phyloP scores from a whole-genome alignment of 2,329 filamentous ascomycete genomes.

The Claviceps digitariae region DNA sequence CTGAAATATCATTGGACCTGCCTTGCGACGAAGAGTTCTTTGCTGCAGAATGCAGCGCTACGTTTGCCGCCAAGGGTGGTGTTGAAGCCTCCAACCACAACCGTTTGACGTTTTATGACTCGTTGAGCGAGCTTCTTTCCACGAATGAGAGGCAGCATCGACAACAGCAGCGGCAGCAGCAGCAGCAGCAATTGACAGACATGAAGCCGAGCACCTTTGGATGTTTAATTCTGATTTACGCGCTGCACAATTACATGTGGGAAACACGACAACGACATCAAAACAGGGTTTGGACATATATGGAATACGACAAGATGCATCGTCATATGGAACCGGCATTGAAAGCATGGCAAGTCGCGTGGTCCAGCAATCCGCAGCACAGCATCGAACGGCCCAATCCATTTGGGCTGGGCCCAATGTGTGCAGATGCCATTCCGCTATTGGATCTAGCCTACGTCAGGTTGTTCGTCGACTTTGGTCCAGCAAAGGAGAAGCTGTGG shows the following conservation, averaged over 20 bases:
- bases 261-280: constrained; percentile 85
- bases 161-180: too few species aligned
- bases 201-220: constrained; percentile 82
- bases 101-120: constrained; percentile 65
- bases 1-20: constrained; percentile 76
- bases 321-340: constrained; percentile 87
- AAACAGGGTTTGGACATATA: constrained; percentile 75
- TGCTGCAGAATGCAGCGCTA: constrained; percentile 67
- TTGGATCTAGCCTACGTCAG: constrained; percentile 86
- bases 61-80: constrained; percentile 69
- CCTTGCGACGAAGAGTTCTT: constrained; percentile 92
- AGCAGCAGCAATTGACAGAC: constrained; percentile 35
- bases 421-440: constrained; percentile 80
- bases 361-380: constrained; percentile 76
- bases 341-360: constrained; percentile 86
- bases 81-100: constrained; percentile 54
- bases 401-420: constrained; percentile 66
- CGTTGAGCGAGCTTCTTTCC: constrained; percentile 66
- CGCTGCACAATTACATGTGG: constrained; percentile 97
- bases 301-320: constrained; percentile 94
- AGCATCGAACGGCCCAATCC: constrained; percentile 76
- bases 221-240: constrained; percentile 82
- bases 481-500: constrained; percentile 89
- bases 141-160: constrained; percentile 44
- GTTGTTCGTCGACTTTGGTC: constrained; percentile 83